Evolutionary conservation across 352 stramenopile species (phyloP).

Genomic region (Pythium chondricola): DNA sequence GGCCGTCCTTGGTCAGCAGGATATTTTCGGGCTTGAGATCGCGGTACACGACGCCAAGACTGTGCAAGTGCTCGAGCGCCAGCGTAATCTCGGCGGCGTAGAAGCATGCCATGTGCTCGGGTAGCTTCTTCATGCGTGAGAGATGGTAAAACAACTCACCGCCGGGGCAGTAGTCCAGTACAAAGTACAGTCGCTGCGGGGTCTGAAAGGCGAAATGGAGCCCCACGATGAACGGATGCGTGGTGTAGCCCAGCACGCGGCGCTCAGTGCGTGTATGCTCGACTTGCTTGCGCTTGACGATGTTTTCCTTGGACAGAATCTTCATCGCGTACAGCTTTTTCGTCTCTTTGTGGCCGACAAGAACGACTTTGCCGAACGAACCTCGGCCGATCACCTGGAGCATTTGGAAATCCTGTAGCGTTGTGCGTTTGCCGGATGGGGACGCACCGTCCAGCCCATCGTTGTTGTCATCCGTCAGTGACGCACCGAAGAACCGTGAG

Average conservation of each 20-base stretch:
- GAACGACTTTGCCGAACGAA: slow-evolving; percentile 89
- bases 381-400: slow-evolving; percentile 88
- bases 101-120: slow-evolving; percentile 84
- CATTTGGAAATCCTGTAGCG: slow-evolving; percentile 74
- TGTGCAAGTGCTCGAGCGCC: slow-evolving; percentile 79
- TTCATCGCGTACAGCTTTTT: slow-evolving; percentile 91
- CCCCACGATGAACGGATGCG: slow-evolving; percentile 86
- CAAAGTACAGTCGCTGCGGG: slow-evolving; percentile 93
- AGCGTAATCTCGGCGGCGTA: slow-evolving; percentile 86
- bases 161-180: slow-evolving; percentile 89
- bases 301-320: slow-evolving; percentile 86
- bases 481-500: slow-evolving; percentile 65
- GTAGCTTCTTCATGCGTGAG: slow-evolving; percentile 81
- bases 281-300: slow-evolving; percentile 88
- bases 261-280: slow-evolving; percentile 86
- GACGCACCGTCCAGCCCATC: slow-evolving; percentile 32
- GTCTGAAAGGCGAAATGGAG: slow-evolving; percentile 88
- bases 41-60: slow-evolving; percentile 77
- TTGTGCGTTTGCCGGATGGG: slow-evolving; percentile 39
- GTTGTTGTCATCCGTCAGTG: slow-evolving; percentile 41
- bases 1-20: slow-evolving; percentile 63
- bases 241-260: slow-evolving; percentile 74
- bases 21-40: slow-evolving; percentile 79
- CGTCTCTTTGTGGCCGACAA: slow-evolving; percentile 79
- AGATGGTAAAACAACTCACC: slow-evolving; percentile 88